phyloP scores from a whole-genome alignment of 805 yeast genomes.

The Lachancea sp. region DNA sequence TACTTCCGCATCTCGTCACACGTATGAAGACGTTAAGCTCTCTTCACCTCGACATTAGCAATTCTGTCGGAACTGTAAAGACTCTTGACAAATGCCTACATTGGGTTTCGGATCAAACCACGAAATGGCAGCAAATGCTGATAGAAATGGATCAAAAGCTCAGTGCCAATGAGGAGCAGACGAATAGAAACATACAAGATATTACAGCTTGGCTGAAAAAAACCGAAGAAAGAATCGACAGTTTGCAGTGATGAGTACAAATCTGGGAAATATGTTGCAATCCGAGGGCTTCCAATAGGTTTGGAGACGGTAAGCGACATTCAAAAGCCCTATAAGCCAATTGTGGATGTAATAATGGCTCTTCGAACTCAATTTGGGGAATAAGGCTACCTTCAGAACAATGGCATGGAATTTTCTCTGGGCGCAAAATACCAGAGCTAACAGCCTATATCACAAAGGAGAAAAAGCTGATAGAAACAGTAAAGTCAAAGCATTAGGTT shows the following conservation, averaged over 20 bases:
- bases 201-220: conserved; percentile 1
- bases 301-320: too few relatives aligned
- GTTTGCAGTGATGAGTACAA: not conserved
- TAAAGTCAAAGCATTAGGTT: too few relatives aligned
- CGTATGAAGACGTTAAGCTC: conserved; percentile 25
- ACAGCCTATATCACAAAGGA: too few relatives aligned
- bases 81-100: conserved; percentile 17
- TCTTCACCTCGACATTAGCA: conserved; percentile 18
- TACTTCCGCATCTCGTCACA: conserved; percentile 25
- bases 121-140: conserved; percentile 26
- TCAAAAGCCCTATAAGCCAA: too few relatives aligned
- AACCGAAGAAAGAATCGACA: conserved; percentile 3
- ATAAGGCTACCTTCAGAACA: too few relatives aligned
- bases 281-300: too few relatives aligned
- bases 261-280: not conserved
- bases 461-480: too few relatives aligned
- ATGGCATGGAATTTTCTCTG: too few relatives aligned
- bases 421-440: too few relatives aligned
- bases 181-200: conserved; percentile 10
- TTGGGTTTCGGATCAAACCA: conserved; percentile 20
- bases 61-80: conserved; percentile 17
- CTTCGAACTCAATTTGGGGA: too few relatives aligned
- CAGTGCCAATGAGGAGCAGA: conserved; percentile 11
- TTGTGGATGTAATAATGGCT: too few relatives aligned
- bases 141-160: conserved; percentile 16